A percentile compares a stretch with the other conserved stretches of the same genome.
Evolutionary conservation across 2,329 filamentous ascomycete genomes (phyloP).

Genomic region (Pseudonectria buxi): DNA sequence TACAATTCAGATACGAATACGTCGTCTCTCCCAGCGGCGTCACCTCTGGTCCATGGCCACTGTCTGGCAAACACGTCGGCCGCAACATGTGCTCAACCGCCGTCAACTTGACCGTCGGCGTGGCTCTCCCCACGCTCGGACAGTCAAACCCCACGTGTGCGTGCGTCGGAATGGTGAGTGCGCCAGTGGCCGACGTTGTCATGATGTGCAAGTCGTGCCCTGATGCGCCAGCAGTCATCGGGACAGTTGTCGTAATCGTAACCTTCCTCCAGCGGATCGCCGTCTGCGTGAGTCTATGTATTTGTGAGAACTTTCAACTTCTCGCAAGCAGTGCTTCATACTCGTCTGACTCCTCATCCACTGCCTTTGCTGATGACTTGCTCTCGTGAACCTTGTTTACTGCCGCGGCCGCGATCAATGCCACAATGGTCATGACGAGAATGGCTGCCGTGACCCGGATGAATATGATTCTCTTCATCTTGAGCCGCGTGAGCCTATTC

Average conservation of each 20-base stretch:
- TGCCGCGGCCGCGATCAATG: conserved; percentile 18
- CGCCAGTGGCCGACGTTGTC: conserved; percentile 2
- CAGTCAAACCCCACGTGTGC: conserved; percentile 6
- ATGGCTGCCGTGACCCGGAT: conserved; percentile 16
- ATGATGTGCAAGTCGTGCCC: not conserved
- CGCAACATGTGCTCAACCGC: not conserved
- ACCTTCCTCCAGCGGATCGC: conserved; percentile 1
- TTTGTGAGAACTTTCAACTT: not conserved
- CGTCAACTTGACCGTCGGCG: not conserved
- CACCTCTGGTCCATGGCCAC: not conserved
- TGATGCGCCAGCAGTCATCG: not conserved
- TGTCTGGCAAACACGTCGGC: not conserved
- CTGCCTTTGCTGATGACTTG: not conserved
- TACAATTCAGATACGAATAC: conserved; percentile 2
- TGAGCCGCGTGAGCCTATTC: not conserved
- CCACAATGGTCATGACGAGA: conserved; percentile 18
- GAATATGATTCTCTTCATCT: conserved; percentile 10
- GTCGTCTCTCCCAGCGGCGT: conserved; percentile 1
- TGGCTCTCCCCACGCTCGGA: not conserved
- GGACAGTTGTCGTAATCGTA: conserved; percentile 2
- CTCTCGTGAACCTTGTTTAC: conserved; percentile 13
- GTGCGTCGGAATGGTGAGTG: conserved; percentile 2
- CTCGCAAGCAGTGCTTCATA: too few species aligned
- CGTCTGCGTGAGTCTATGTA: not conserved
- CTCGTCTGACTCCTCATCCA: not conserved